phyloP scores from a whole-genome alignment of 768 basidiomycete species.

The Podaxis sp. region DNA sequence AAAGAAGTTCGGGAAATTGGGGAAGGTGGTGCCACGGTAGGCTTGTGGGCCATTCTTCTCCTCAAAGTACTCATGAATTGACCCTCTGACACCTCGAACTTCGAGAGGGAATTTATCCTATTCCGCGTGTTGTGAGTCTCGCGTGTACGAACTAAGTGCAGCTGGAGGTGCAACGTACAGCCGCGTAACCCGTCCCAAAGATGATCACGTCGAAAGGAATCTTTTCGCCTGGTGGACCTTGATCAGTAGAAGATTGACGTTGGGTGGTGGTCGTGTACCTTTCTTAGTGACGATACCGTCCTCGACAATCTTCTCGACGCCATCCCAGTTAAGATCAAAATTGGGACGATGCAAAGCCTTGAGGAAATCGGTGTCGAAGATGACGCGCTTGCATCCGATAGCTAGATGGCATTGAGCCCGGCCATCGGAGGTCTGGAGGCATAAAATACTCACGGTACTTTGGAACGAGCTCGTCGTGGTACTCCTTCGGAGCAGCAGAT shows the following conservation, averaged over 20 bases:
- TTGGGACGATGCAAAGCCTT: constrained; percentile 43
- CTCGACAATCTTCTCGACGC: constrained; percentile 35
- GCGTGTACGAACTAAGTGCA: not conserved
- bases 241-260: not conserved
- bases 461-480: constrained; percentile 45
- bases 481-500: constrained; percentile 40
- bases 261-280: constrained; percentile 24
- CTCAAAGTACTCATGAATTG: constrained; percentile 40
- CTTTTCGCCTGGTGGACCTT: constrained; percentile 26
- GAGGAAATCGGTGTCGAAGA: constrained; percentile 49
- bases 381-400: constrained; percentile 52
- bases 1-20: constrained; percentile 48
- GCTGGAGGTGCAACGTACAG: constrained; percentile 18
- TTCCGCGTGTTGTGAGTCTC: not conserved
- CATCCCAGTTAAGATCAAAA: constrained; percentile 41
- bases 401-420: constrained; percentile 25
- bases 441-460: constrained; percentile 36
- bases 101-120: constrained; percentile 34
- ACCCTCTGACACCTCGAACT: constrained; percentile 28
- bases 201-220: constrained; percentile 38
- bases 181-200: constrained; percentile 34
- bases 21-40: constrained; percentile 40
- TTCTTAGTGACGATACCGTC: constrained; percentile 41
- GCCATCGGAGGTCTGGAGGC: not conserved
- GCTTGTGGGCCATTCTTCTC: constrained; percentile 40